A percentile compares a stretch with the other conserved stretches of the same genome.
Conservation (phyloP, 2,329 filamentous ascomycete genomes). For the Tolypocladium ovalisporum region DNA sequence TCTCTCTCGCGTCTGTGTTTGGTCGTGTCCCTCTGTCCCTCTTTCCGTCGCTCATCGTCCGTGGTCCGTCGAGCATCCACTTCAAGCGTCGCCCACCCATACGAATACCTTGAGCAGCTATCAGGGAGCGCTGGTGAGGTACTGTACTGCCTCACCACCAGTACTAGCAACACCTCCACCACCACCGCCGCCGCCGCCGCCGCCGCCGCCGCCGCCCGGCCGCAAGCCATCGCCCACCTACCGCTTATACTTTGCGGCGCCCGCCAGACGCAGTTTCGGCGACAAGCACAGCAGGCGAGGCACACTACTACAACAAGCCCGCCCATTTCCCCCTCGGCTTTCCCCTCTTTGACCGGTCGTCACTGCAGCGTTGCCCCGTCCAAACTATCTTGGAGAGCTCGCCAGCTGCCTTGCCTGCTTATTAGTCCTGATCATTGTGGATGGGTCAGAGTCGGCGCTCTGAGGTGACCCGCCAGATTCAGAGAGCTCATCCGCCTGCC, state of each 20-base stretch:
- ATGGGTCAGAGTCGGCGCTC: neutral
- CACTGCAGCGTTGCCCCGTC: neutral
- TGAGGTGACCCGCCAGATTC: neutral
- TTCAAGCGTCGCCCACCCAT: neutral
- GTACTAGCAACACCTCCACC: neutral
- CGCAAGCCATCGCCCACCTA: neutral
- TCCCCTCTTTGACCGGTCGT: neutral
- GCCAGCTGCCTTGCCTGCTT: neutral
- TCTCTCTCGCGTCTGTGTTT: neutral
- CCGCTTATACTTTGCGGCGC: neutral
- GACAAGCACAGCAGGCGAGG: neutral
- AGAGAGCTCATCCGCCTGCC: neutral
- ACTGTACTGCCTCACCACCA: neutral
- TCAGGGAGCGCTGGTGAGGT: neutral
- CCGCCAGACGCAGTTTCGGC: neutral
- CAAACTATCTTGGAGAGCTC: neutral
- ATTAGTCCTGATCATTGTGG: too few species aligned
- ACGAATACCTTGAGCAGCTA: neutral
- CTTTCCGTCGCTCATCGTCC: neutral
- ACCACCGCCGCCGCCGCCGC: neutral
- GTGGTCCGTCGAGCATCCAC: neutral
- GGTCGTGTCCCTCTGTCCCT: neutral
- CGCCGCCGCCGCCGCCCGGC: neutral
- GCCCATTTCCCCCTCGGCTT: neutral
- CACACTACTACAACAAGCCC: neutral